Percentiles rank a stretch among this genome's conserved stretches.
phyloP scores from a whole-genome alignment of 306 rosid genomes.

The Sicyos baderoa region DNA sequence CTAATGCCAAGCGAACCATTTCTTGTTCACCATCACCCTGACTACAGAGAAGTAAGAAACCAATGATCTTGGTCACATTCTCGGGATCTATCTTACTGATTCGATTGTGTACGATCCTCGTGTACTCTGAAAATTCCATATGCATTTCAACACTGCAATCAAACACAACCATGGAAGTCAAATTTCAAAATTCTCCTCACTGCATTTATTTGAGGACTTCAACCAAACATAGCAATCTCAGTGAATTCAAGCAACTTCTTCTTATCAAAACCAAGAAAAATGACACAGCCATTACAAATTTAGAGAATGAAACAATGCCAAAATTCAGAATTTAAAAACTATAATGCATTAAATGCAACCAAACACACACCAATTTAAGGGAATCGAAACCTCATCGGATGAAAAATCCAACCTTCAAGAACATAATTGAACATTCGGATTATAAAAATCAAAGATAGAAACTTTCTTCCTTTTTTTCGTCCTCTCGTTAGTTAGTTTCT shows the following conservation, averaged over 20 bases:
- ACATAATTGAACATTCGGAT: too few species aligned
- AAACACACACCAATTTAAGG: background rate
- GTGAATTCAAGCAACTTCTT: background rate
- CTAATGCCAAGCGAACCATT: slow-evolving; percentile 41
- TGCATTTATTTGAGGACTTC: too few species aligned
- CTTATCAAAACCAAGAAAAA: too few species aligned
- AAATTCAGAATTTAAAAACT: background rate
- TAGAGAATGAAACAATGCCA: too few species aligned
- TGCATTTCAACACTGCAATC: slow-evolving; percentile 28
- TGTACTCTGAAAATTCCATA: slow-evolving; percentile 37
- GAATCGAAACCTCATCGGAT: background rate
- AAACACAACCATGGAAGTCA: background rate
- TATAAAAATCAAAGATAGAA: too few species aligned
- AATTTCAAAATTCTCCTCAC: too few species aligned
- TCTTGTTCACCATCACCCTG: slow-evolving; percentile 35
- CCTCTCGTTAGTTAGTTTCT: too few species aligned
- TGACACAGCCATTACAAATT: background rate
- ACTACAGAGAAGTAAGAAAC: slow-evolving; percentile 50
- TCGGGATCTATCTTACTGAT: slow-evolving; percentile 56
- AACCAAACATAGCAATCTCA: too few species aligned
- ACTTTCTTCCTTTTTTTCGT: too few species aligned
- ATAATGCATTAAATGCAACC: background rate
- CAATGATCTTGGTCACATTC: slow-evolving; percentile 41
- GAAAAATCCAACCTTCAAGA: too few species aligned
- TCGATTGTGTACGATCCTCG: slow-evolving; percentile 38